Evolutionary conservation across 225 moss, liverwort and hornwort species (phyloP).

Genomic region (Physcomitrellopsis africana): DNA sequence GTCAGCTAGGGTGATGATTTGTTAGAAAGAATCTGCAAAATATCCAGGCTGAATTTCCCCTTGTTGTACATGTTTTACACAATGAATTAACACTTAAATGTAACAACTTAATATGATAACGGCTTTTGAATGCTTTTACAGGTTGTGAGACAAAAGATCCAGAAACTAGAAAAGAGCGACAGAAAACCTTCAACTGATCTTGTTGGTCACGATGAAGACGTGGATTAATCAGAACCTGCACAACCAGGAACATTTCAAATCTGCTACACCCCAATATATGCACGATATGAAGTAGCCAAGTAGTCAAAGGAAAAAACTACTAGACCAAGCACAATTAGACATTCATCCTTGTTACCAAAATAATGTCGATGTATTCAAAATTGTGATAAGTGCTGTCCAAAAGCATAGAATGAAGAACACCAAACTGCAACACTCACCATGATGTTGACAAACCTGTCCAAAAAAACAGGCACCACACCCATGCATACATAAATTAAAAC

Average conservation of each 20-base stretch:
- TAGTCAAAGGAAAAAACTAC: slow-evolving; percentile 1
- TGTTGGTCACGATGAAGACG: slow-evolving; percentile 63
- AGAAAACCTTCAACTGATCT: slow-evolving; percentile 63
- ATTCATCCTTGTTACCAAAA: slow-evolving; percentile 24
- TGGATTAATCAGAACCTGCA: slow-evolving; percentile 82
- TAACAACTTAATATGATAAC: background rate
- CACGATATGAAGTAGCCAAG: slow-evolving; percentile 1
- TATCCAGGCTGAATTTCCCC: background rate
- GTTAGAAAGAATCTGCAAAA: slow-evolving; percentile 14
- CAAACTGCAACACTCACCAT: slow-evolving; percentile 46
- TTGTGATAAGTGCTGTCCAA: background rate
- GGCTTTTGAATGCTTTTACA: slow-evolving; percentile 2
- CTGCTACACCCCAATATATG: slow-evolving; percentile 17
- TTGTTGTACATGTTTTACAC: slow-evolving; percentile 1
- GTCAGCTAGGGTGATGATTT: slow-evolving; percentile 3
- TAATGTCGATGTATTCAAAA: background rate
- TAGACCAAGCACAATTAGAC: slow-evolving; percentile 11
- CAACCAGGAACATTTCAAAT: slow-evolving; percentile 15
- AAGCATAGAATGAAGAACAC: slow-evolving; percentile 14
- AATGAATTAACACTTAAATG: background rate
- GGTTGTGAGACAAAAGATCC: background rate
- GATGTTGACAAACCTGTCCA: slow-evolving; percentile 53
- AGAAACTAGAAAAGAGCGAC: slow-evolving; percentile 1
- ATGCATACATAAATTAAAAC: slow-evolving; percentile 26
- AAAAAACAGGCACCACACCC: slow-evolving; percentile 34